phyloP scores from a whole-genome alignment of 148 eudicot species.

The Rhododendron ferrugineum region DNA sequence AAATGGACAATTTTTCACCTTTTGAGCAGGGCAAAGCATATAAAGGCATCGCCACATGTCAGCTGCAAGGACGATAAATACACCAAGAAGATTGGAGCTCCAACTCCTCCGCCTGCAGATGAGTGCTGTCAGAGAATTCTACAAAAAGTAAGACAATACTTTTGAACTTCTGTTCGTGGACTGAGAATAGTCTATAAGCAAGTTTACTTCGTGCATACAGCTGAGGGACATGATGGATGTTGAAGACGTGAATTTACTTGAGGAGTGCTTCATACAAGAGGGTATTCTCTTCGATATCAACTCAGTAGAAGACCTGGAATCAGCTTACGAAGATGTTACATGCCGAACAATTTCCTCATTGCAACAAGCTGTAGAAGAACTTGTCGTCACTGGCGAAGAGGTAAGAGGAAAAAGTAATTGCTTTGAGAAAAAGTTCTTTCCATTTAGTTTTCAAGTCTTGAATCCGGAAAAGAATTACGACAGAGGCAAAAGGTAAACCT shows the following conservation, averaged over 20 bases:
- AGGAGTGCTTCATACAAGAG: constrained; percentile 55
- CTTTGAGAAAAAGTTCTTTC: background rate
- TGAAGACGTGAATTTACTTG: constrained; percentile 62
- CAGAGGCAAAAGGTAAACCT: background rate
- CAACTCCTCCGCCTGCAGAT: constrained; percentile 25
- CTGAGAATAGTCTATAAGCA: background rate
- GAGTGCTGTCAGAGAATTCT: constrained; percentile 50
- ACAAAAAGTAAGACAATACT: constrained; percentile 42
- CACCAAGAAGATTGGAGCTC: constrained; percentile 26
- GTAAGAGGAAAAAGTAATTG: constrained; percentile 21
- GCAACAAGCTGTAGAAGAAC: constrained; percentile 58
- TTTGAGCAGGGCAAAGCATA: constrained; percentile 76
- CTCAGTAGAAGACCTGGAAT: constrained; percentile 49
- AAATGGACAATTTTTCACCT: background rate
- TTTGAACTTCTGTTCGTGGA: background rate
- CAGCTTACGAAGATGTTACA: constrained; percentile 47
- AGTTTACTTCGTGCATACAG: constrained; percentile 28
- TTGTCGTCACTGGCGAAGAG: constrained; percentile 40
- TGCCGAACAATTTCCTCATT: constrained; percentile 53
- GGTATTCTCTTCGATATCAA: constrained; percentile 56
- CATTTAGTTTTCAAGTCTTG: background rate
- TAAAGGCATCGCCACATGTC: constrained; percentile 50
- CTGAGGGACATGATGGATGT: constrained; percentile 49
- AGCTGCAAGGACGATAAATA: constrained; percentile 44
- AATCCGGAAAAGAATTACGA: background rate